Percentiles rank a stretch among this genome's conserved stretches.
Evolutionary conservation across 768 basidiomycete species (phyloP).

Genomic region (Rhizopogon vulgaris): DNA sequence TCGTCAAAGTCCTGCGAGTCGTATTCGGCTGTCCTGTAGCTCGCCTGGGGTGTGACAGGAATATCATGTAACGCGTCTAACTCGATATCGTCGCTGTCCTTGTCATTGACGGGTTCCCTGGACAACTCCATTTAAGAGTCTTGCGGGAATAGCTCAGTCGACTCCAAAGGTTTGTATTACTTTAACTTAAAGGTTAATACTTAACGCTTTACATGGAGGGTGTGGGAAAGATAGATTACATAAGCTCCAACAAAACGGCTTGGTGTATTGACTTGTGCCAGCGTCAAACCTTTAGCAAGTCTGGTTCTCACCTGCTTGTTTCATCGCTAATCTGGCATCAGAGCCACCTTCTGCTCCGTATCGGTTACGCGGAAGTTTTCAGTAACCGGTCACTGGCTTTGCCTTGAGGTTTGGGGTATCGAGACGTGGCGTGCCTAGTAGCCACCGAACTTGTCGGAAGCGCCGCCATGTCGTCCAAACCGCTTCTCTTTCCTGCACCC

Average conservation of each 20-base stretch:
- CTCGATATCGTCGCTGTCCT: conserved; percentile 21
- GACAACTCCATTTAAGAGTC: background rate
- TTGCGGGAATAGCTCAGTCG: no score
- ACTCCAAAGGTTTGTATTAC: no score
- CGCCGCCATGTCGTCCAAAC: conserved; percentile 54
- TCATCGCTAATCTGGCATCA: conserved; percentile 12
- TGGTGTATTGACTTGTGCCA: conserved; percentile 17
- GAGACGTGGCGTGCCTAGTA: conserved; percentile 5
- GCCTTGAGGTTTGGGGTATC: conserved; percentile 8
- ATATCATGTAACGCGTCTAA: conserved; percentile 26
- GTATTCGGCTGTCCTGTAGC: conserved; percentile 14
- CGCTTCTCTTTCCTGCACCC: conserved; percentile 43
- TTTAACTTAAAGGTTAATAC: no score
- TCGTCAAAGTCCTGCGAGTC: conserved; percentile 29
- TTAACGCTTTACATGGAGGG: no score
- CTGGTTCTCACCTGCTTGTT: conserved; percentile 18
- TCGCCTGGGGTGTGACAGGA: conserved; percentile 15
- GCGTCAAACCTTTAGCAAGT: conserved; percentile 18
- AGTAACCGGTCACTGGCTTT: conserved; percentile 6
- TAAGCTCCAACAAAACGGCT: conserved; percentile 22
- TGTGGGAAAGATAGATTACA: conserved; percentile 21
- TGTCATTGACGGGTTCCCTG: background rate
- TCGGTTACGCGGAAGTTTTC: conserved; percentile 13
- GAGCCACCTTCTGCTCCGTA: conserved; percentile 6
- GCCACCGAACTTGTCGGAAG: conserved; percentile 15